These are phyloP conservation scores for Geosmithia putterillii DNA, from an alignment of 2,329 filamentous ascomycete species.

Conservation along the genomic window DNA sequence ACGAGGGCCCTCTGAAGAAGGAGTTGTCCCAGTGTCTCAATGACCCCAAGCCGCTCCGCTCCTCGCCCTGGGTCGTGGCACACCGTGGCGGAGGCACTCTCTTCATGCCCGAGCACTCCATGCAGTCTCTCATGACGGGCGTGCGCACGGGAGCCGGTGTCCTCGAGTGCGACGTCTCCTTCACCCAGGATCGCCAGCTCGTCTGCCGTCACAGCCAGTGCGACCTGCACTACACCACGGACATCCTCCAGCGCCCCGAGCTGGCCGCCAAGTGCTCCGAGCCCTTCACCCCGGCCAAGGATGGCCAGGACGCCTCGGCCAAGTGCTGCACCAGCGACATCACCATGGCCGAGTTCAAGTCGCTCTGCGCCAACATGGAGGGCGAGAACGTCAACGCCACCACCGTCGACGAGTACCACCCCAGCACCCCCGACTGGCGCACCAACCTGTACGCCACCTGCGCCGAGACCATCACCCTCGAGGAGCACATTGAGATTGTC, in stretches of 20 bases:
- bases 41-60: constrained; percentile 35
- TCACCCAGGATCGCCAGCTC: constrained; percentile 52
- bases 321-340: constrained; percentile 63
- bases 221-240: constrained; percentile 56
- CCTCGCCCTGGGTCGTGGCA: constrained; percentile 44
- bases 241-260: constrained; percentile 49
- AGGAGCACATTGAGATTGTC: constrained; percentile 49
- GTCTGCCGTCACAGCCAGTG: constrained; percentile 56
- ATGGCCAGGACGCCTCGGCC: constrained; percentile 39
- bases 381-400: constrained; percentile 45
- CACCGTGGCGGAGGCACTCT: constrained; percentile 51
- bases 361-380: constrained; percentile 62
- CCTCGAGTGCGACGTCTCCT: constrained; percentile 56
- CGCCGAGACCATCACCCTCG: constrained; percentile 46
- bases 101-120: constrained; percentile 52
- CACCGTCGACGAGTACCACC: constrained; percentile 43
- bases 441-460: constrained; percentile 56
- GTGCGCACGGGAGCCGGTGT: constrained; percentile 56
- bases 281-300: constrained; percentile 44
- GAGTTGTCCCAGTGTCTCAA: constrained; percentile 47
- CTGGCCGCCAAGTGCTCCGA: constrained; percentile 51
- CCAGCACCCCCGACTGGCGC: constrained; percentile 47
- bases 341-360: constrained; percentile 54
- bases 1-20: constrained; percentile 43
- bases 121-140: constrained; percentile 46